Conservation (phyloP, 2,329 filamentous ascomycete species). For the Emmonsia crescens region DNA sequence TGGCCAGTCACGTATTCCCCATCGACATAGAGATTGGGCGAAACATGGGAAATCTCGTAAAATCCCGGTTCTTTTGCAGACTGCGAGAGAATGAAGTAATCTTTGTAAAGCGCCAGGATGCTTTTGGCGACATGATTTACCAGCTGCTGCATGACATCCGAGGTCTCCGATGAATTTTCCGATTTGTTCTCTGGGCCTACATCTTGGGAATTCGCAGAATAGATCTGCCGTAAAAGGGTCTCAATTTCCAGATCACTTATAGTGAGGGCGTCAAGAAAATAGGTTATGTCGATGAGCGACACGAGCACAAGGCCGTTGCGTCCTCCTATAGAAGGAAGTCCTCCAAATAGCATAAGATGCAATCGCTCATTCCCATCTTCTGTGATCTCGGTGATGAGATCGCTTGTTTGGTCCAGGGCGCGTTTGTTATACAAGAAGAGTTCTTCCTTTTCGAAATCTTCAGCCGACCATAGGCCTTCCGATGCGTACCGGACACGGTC, state of each 20-base stretch:
- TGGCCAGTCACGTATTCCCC: constrained; percentile 20
- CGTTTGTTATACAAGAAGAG: constrained; percentile 17
- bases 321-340: constrained; percentile 15
- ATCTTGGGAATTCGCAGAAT: background rate
- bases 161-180: background rate
- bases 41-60: constrained; percentile 23
- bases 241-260: constrained; percentile 13
- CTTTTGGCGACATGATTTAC: constrained; percentile 17
- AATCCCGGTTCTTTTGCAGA: constrained; percentile 15
- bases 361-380: constrained; percentile 16
- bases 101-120: constrained; percentile 18
- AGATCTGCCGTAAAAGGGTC: background rate
- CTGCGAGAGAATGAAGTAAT: constrained; percentile 20
- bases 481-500: constrained; percentile 18
- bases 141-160: constrained; percentile 6
- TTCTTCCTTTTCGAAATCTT: constrained; percentile 16
- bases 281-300: constrained; percentile 20
- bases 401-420: constrained; percentile 14
- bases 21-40: constrained; percentile 15
- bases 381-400: constrained; percentile 17
- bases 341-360: constrained; percentile 19
- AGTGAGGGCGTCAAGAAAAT: constrained; percentile 19
- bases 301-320: constrained; percentile 16
- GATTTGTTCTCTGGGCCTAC: background rate
- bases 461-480: constrained; percentile 14